Conservation (phyloP, 495 filamentous ascomycete genomes). For the Cenococcum geophilum region DNA sequence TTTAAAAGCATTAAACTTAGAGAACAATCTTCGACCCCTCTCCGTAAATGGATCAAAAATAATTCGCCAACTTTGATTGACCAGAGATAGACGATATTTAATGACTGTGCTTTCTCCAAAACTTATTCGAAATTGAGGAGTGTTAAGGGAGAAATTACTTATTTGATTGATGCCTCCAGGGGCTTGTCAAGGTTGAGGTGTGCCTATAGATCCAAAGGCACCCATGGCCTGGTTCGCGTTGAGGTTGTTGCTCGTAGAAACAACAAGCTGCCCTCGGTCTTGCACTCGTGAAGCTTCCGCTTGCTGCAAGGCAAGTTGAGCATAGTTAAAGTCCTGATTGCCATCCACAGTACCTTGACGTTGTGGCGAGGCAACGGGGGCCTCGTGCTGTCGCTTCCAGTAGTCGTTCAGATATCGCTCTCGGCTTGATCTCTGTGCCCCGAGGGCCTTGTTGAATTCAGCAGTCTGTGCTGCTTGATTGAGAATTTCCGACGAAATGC, state of each 20-base stretch:
- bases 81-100: too few species aligned
- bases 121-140: too few species aligned
- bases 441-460: conserved; percentile 81
- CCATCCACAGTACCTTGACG: conserved; percentile 22
- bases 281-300: conserved; percentile 56
- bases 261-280: conserved; percentile 59
- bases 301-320: conserved; percentile 56
- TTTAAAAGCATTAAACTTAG: too few species aligned
- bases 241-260: conserved; percentile 55
- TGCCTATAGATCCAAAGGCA: conserved; percentile 38
- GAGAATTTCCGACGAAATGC: conserved; percentile 72
- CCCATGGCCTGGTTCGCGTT: conserved; percentile 44
- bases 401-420: conserved; percentile 67
- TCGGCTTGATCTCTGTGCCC: conserved; percentile 66
- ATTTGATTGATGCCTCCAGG: too few species aligned
- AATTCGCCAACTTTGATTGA: too few species aligned
- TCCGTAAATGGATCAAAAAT: too few species aligned
- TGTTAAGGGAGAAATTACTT: too few species aligned
- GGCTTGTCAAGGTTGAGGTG: conserved; percentile 40
- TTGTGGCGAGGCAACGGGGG: conserved; percentile 14
- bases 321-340: conserved; percentile 45
- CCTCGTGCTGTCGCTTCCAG: conserved; percentile 73
- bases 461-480: conserved; percentile 82
- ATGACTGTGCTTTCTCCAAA: too few species aligned
- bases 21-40: too few species aligned